phyloP scores from a whole-genome alignment of 257 asterid species.

The Jacaranda copaia region DNA sequence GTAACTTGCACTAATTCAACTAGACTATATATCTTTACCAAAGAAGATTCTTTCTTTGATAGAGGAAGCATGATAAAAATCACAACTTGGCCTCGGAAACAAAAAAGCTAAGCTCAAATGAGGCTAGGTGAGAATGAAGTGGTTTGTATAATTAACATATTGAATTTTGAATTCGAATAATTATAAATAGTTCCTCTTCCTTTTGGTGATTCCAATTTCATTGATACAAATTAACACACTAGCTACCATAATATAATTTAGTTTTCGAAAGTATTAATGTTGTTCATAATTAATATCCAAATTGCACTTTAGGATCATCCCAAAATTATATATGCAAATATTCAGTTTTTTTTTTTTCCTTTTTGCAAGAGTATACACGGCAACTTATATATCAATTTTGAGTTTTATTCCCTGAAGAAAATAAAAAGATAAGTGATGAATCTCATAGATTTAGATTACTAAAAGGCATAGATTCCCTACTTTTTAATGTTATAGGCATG shows the following conservation, averaged over 20 bases:
- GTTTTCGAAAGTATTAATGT: too few relatives aligned
- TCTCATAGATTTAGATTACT: slow-evolving; percentile 9
- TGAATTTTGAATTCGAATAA: background rate
- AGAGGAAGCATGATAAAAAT: background rate
- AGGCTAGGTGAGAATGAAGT: background rate
- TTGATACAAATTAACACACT: background rate
- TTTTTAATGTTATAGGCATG: slow-evolving; percentile 28
- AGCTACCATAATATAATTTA: too few relatives aligned
- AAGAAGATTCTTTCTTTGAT: slow-evolving; percentile 17
- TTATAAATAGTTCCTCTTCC: background rate
- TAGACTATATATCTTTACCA: background rate
- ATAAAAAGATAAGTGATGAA: background rate
- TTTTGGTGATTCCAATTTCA: background rate
- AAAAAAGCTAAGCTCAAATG: background rate
- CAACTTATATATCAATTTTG: background rate
- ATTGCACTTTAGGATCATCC: too few relatives aligned
- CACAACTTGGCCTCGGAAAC: background rate
- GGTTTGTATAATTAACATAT: background rate
- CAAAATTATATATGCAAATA: too few relatives aligned
- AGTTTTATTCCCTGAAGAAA: background rate
- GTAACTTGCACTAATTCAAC: background rate
- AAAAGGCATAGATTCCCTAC: slow-evolving; percentile 23
- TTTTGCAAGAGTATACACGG: background rate
- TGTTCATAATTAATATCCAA: too few relatives aligned
- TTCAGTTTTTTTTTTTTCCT: background rate